Base-by-base conservation (phyloP, 2,329 filamentous ascomycete genomes). In the Stagonosporopsis chrysanthemi region DNA sequence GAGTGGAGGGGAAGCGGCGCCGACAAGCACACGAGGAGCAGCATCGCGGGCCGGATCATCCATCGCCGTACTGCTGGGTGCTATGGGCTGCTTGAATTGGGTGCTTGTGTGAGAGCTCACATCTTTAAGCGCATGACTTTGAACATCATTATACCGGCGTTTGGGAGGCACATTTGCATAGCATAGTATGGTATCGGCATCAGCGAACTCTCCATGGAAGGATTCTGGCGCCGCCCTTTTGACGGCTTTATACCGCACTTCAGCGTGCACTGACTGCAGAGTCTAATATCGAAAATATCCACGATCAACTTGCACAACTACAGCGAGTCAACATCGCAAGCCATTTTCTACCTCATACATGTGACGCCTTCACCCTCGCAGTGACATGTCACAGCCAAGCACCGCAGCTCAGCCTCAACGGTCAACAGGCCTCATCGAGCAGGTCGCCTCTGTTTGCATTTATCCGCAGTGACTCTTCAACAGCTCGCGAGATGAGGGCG, bases 1-100 rank as follows among this genome's bases (percentile, higher is more conserved):
- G 19, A 61, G 60, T 47, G 53, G 56, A 43, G 29, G 29, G 6
- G 23, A 28, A 29, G 52, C 40, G 8, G 33, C 33, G 8, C 39
- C 45, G 14, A 39, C 52, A 22, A 55, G 52, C 33, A 36, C 52
- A 17, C 26, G 24, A 17, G 45, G 52, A 29, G 26, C 8, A 29
- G 52, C 43, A 26, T 28, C 29, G 12, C 28, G 22, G 17, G 8
- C n/a, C n/a, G 1, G 22, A 4, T n/a, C n/a, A 28, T 26, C 42
- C 26, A 7, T 41, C 35, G 22, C 24, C 12, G 22, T 19, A 6
- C 8, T 47, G 7, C 8, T 42, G 3, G 22, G 28, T 42, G 43
- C 14, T 11, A 28, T 42, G 24, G 28, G 22, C 7, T 47, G 36
- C 15, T n/a, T 43, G 23, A 23, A 22, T 23, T 54, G 43, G 51